These are phyloP conservation scores for Xylaria sp. DNA, from an alignment of 2,329 filamentous ascomycete genomes.

Conservation along the genomic window DNA sequence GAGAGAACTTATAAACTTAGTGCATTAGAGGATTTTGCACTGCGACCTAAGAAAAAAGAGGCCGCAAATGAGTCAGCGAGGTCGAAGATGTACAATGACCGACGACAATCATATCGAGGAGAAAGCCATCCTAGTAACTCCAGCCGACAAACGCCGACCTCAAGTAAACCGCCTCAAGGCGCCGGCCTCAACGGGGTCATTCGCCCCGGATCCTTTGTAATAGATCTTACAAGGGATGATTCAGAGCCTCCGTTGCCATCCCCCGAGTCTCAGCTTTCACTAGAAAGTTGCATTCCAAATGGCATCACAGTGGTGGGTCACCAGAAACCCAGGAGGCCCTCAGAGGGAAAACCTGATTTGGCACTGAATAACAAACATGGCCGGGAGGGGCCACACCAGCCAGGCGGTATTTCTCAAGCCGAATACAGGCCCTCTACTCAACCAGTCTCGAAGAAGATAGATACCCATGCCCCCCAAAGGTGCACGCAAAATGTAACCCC, in stretches of 20 bases:
- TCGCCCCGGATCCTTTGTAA: constrained; percentile 26
- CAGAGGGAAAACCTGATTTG: neutral
- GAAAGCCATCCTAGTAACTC: constrained; percentile 20
- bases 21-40: constrained; percentile 43
- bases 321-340: constrained; percentile 13
- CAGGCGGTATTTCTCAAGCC: constrained; percentile 1
- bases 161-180: constrained; percentile 15
- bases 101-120: constrained; percentile 21
- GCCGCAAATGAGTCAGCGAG: constrained; percentile 29
- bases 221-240: constrained; percentile 42
- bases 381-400: constrained; percentile 7
- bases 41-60: constrained; percentile 41
- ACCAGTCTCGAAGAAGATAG: constrained; percentile 7
- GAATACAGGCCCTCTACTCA: constrained; percentile 3
- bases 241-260: constrained; percentile 11
- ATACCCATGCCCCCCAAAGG: constrained; percentile 5
- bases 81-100: constrained; percentile 29
- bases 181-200: constrained; percentile 12
- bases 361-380: neutral
- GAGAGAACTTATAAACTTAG: constrained; percentile 35
- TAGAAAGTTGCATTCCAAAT: constrained; percentile 9
- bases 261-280: constrained; percentile 9
- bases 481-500: neutral
- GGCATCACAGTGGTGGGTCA: constrained; percentile 5
- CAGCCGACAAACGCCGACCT: constrained; percentile 17